phyloP scores from a whole-genome alignment of 345 rosid species.

The Acer campestre region DNA sequence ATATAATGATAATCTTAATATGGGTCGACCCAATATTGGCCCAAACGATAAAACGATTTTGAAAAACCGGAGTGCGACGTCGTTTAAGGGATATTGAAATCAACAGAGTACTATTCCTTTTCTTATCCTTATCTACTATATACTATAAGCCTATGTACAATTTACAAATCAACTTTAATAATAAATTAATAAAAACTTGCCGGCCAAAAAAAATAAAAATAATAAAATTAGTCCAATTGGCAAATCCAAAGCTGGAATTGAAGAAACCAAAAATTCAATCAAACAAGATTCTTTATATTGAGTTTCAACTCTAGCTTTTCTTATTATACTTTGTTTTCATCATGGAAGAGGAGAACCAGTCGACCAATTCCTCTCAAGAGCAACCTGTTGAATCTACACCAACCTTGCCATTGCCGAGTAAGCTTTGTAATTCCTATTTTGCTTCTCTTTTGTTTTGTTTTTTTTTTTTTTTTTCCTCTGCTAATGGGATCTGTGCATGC shows the following conservation, averaged over 20 bases:
- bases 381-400: constrained; percentile 19
- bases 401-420: constrained; percentile 32
- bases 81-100: too few species aligned
- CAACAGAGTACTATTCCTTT: neutral
- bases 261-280: neutral
- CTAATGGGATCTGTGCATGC: constrained; percentile 21
- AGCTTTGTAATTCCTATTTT: constrained; percentile 12
- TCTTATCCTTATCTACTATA: neutral
- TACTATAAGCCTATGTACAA: neutral
- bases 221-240: neutral
- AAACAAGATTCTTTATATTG: neutral
- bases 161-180: neutral
- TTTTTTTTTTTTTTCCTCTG: neutral
- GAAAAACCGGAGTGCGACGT: too few species aligned
- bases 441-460: neutral
- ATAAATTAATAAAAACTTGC: constrained; percentile 1
- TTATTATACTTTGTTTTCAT: neutral
- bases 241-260: constrained; percentile 15
- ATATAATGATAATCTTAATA: too few species aligned
- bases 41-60: too few species aligned
- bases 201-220: neutral
- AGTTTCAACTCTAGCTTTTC: neutral
- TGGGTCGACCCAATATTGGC: too few species aligned
- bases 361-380: constrained; percentile 3
- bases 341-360: constrained; percentile 26